A percentile compares a stretch with the other conserved stretches of the same genome.
These are phyloP conservation scores for Oryza officinalis DNA, from an alignment of 176 grass and related monocot species.

Conservation along the genomic window DNA sequence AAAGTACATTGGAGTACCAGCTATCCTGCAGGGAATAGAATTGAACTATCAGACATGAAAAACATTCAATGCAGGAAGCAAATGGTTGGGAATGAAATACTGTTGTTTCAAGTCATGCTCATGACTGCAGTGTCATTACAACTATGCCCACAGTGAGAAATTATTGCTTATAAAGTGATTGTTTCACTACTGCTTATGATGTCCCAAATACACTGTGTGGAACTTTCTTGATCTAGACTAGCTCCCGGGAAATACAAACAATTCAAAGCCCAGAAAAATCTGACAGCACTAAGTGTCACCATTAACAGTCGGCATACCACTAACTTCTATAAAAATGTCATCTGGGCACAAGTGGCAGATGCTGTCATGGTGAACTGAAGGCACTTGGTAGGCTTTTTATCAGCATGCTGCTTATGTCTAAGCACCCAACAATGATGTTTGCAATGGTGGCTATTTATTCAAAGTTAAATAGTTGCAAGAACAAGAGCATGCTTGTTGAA, in stretches of 20 bases:
- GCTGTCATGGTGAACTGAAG: background rate
- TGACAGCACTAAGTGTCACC: background rate
- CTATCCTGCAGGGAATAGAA: constrained; percentile 61
- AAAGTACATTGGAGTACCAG: constrained; percentile 87
- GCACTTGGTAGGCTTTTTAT: background rate
- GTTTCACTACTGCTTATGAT: background rate
- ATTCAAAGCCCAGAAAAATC: constrained; percentile 19
- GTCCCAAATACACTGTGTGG: background rate
- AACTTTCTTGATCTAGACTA: background rate
- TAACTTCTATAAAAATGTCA: background rate
- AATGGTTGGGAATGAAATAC: background rate
- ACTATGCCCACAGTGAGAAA: background rate
- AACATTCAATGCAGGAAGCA: constrained; percentile 18
- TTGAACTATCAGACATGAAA: background rate
- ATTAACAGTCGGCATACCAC: constrained; percentile 16
- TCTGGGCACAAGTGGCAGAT: constrained; percentile 15
- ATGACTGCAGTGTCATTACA: background rate
- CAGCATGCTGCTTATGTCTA: constrained; percentile 13
- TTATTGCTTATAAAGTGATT: background rate
- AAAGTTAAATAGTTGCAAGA: constrained; percentile 26
- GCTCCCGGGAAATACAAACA: background rate
- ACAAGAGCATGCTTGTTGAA: constrained; percentile 2
- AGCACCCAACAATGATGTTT: constrained; percentile 8
- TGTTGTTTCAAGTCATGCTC: background rate
- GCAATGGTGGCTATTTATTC: constrained; percentile 8